Conservation (phyloP, 768 basidiomycete species). For the Lanmaoa rubissima region DNA sequence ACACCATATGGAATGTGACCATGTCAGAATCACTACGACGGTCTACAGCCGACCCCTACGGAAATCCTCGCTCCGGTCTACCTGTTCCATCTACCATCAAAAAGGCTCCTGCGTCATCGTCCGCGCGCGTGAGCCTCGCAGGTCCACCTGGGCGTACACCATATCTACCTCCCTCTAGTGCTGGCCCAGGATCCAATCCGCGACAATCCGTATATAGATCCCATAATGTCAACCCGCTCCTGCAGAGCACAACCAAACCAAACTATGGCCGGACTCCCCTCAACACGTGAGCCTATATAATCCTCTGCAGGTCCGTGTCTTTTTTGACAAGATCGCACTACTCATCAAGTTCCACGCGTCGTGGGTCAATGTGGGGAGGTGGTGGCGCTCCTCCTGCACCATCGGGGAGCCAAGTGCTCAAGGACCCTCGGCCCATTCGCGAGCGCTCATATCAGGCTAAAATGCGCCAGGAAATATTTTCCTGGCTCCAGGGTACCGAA, state of each 20-base stretch:
- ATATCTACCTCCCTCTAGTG: constrained; percentile 37
- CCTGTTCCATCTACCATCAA: constrained; percentile 76
- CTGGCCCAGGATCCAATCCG: constrained; percentile 48
- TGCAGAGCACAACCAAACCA: constrained; percentile 67
- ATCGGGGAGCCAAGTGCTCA: constrained; percentile 54
- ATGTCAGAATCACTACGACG: constrained; percentile 53
- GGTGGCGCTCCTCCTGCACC: constrained; percentile 44
- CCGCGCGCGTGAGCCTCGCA: constrained; percentile 69
- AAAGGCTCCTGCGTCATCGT: constrained; percentile 50
- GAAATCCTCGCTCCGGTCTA: constrained; percentile 58
- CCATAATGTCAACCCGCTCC: constrained; percentile 64
- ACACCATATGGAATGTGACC: background rate
- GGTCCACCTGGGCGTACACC: constrained; percentile 67
- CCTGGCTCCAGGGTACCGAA: constrained; percentile 63
- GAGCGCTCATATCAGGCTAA: constrained; percentile 70
- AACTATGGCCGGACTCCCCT: constrained; percentile 73
- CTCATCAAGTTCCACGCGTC: constrained; percentile 57
- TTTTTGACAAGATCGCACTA: constrained; percentile 5
- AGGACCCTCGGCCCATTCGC: constrained; percentile 77
- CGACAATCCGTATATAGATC: constrained; percentile 69
- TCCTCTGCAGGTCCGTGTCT: background rate
- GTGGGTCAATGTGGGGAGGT: constrained; percentile 73
- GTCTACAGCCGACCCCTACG: constrained; percentile 49
- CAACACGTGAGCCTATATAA: constrained; percentile 46
- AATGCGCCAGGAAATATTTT: constrained; percentile 74